Evolutionary conservation across 2,329 filamentous ascomycete species (phyloP).

Genomic region (Neoascochyta sp.): DNA sequence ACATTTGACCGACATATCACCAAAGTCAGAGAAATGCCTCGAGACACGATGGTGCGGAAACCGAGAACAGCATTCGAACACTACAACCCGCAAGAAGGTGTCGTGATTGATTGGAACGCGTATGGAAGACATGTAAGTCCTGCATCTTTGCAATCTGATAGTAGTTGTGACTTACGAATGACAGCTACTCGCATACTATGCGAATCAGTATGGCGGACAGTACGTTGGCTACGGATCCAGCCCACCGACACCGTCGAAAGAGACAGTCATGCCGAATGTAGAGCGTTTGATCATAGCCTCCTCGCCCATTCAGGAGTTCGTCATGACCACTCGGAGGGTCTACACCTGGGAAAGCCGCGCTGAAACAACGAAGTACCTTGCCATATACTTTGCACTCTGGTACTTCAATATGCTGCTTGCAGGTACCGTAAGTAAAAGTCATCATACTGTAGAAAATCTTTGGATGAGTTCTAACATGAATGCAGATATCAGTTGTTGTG

Average conservation of each 20-base stretch:
- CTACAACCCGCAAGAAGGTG: conserved; percentile 12
- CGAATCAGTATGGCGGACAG: conserved; percentile 35
- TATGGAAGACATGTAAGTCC: conserved; percentile 25
- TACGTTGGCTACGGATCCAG: conserved; percentile 36
- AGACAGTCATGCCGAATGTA: conserved; percentile 33
- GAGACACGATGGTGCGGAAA: conserved; percentile 15
- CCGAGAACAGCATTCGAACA: conserved; percentile 20
- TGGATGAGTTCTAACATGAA: too few relatives aligned
- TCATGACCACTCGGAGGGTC: conserved; percentile 33
- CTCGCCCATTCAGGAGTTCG: conserved; percentile 34
- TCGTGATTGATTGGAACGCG: conserved; percentile 28
- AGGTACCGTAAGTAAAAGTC: conserved; percentile 22
- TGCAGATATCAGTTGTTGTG: too few relatives aligned
- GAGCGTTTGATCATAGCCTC: conserved; percentile 40
- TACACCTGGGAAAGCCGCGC: conserved; percentile 38
- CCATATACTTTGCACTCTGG: conserved; percentile 25
- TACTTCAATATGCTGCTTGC: conserved; percentile 26
- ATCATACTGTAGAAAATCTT: too few relatives aligned
- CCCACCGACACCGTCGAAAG: conserved; percentile 28
- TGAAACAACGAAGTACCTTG: conserved; percentile 30
- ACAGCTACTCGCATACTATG: conserved; percentile 28
- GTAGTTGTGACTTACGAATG: conserved; percentile 3
- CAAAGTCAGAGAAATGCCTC: conserved; percentile 29
- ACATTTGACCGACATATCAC: conserved; percentile 37
- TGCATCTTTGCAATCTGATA: neutral